phyloP scores from a whole-genome alignment of 805 yeast genomes.

The Komagataella pseudopastoris region DNA sequence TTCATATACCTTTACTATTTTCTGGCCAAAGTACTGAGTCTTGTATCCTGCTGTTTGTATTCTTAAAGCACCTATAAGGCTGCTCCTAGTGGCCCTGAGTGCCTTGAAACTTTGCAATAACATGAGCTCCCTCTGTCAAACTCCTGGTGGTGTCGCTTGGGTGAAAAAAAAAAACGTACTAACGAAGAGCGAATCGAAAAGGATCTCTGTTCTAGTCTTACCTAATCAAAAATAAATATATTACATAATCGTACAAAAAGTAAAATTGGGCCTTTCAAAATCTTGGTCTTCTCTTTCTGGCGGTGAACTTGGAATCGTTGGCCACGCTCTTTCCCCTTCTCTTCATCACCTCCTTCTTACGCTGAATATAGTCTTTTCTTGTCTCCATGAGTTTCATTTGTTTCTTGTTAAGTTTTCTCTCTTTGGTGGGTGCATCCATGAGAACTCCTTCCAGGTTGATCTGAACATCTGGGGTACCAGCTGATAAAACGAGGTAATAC shows the following conservation, averaged over 20 bases:
- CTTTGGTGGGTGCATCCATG: constrained; percentile 42
- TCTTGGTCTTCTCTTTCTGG: constrained; percentile 61
- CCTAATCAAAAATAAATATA: not conserved
- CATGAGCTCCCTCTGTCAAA: not conserved
- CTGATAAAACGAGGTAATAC: constrained; percentile 79
- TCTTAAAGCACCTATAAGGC: not conserved
- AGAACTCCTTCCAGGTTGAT: constrained; percentile 71
- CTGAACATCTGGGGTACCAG: constrained; percentile 65
- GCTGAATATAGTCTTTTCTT: constrained; percentile 63
- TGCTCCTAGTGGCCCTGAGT: not conserved
- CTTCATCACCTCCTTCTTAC: constrained; percentile 90
- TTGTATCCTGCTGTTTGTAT: not conserved
- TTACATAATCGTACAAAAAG: not conserved
- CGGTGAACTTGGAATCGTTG: constrained; percentile 81
- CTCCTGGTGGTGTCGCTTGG: not conserved
- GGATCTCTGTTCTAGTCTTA: not conserved
- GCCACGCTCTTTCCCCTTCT: constrained; percentile 88
- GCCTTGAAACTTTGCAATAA: not conserved
- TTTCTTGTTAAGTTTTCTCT: constrained; percentile 30
- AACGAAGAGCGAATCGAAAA: not conserved
- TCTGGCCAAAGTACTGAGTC: not conserved
- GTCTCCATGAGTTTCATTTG: constrained; percentile 49
- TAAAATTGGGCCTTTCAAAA: constrained; percentile 22
- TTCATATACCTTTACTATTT: constrained; percentile 22
- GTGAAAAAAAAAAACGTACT: not conserved